Conservation (phyloP, 2,329 filamentous ascomycete species). For the Diaporthe vaccinii region DNA sequence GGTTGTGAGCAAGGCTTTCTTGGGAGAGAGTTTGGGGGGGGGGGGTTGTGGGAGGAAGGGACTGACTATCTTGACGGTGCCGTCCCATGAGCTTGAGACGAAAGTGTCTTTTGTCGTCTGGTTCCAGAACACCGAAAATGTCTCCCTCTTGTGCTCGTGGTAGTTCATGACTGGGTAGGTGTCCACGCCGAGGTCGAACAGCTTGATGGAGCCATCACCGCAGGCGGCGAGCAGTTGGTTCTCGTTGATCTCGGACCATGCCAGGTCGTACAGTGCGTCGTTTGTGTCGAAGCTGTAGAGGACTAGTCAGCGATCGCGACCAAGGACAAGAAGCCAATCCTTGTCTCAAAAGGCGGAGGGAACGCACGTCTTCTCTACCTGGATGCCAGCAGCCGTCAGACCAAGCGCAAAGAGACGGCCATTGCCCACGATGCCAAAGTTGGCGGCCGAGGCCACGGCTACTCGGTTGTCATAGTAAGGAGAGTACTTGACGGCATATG, state of each 20-base stretch:
- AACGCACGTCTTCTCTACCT: constrained; percentile 82
- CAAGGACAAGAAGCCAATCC: not conserved
- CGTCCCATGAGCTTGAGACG: constrained; percentile 94
- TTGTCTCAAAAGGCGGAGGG: not conserved
- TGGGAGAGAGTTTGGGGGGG: not conserved
- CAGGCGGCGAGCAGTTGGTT: constrained; percentile 91
- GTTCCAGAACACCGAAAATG: constrained; percentile 95
- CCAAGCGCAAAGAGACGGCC: constrained; percentile 88
- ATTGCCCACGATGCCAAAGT: constrained; percentile 98
- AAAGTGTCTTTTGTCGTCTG: constrained; percentile 92
- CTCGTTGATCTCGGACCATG: constrained; percentile 97
- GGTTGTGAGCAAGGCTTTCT: not conserved
- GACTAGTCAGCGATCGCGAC: not conserved
- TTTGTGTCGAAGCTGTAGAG: constrained; percentile 88
- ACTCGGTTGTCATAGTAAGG: constrained; percentile 97
- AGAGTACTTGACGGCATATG: constrained; percentile 97
- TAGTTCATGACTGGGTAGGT: constrained; percentile 93
- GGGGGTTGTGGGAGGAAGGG: not conserved
- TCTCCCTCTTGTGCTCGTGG: constrained; percentile 92
- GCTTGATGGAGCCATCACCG: constrained; percentile 93
- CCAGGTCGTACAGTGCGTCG: constrained; percentile 93
- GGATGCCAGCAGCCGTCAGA: constrained; percentile 85
- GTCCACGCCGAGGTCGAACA: constrained; percentile 87
- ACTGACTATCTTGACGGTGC: constrained; percentile 87
- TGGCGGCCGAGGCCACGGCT: constrained; percentile 90